Evolutionary conservation across 441 rosid species (phyloP), one percentile per base, ranked within the genome.

Genomic region (Raphanus hybrid): DNA sequence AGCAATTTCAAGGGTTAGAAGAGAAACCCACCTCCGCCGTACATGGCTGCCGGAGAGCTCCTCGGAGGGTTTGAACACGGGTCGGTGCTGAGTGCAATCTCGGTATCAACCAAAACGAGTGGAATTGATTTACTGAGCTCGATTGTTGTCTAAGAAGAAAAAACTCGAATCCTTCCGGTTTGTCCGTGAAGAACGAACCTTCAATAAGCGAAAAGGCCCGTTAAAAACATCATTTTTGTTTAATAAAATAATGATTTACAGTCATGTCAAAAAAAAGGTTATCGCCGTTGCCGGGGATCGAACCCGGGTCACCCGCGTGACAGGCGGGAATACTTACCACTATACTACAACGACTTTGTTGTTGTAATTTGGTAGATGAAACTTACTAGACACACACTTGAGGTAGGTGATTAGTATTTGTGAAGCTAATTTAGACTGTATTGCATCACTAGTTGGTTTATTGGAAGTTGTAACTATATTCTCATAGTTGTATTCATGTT

Each of bases 321-420:
- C 91, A 92, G 96, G 93, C 97, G 88, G 89, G 87, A 83, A 89
- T 89, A 88, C 98, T 92, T 0, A 88, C 97, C 96, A 92, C 94
- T 90, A 90, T 92, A 90, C 93, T 88, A 92, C 87, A 83, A 86
- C 87, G 88, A 87, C 89, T 7, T 48, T 48, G 54, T 12, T 48
- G 54, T 12, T 4, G 1, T 1, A 5, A 6, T 34, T 34, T 9
- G 12, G 48, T 8, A 81, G 83, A 71, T 86, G 89, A n/a, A n/a
- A n/a, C n/a, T n/a, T n/a, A n/a, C n/a, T n/a, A n/a, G n/a, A n/a
- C n/a, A n/a, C n/a, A n/a, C 98, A 93, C 71, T 80, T 93, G 69
- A 80, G 93, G 82, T 88, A 84, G 72, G 81, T 92, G 73, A 93
- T 96, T 70, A 81, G 88, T 80, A 87, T 93, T 59, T 96, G 99